Conservation (phyloP, 176 grass and related monocot species). For the Oryza meridionalis region DNA sequence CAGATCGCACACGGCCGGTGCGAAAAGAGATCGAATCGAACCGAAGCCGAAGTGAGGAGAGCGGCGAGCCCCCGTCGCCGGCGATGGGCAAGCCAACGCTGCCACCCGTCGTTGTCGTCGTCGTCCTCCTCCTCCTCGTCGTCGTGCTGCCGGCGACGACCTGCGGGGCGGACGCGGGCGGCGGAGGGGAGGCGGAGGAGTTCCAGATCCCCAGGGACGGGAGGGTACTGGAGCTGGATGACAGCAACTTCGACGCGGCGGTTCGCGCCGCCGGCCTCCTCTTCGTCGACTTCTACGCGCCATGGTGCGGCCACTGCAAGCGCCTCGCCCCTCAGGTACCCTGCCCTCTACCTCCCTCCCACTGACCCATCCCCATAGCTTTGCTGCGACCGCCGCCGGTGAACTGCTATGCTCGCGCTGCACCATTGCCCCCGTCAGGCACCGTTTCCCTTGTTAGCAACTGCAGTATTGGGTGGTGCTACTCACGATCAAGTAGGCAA, state of each 20-base stretch:
- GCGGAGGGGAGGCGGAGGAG: conserved; percentile 16
- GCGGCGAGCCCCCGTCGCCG: neutral
- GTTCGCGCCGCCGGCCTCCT: conserved; percentile 61
- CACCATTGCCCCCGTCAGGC: neutral
- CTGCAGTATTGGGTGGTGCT: neutral
- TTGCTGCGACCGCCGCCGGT: neutral
- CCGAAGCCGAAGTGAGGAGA: too few relatives aligned
- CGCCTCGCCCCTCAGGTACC: conserved; percentile 85
- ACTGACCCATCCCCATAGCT: neutral
- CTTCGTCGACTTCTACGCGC: conserved; percentile 93
- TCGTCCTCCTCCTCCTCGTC: neutral
- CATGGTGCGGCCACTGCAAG: conserved; percentile 98
- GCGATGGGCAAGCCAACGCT: neutral
- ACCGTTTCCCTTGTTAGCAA: neutral
- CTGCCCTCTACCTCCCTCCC: too few relatives aligned
- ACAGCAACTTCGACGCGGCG: conserved; percentile 71
- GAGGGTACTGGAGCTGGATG: conserved; percentile 83
- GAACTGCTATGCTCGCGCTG: neutral
- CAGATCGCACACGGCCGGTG: too few relatives aligned
- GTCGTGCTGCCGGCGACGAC: conserved; percentile 2
- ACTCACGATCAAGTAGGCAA: too few relatives aligned
- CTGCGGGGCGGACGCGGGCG: conserved; percentile 27
- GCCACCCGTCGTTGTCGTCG: neutral
- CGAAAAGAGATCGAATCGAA: conserved; percentile 21
- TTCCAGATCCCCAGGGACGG: conserved; percentile 66